Evolutionary conservation across 306 rosid genomes (phyloP).

Genomic region (Quercus aquifolioides): DNA sequence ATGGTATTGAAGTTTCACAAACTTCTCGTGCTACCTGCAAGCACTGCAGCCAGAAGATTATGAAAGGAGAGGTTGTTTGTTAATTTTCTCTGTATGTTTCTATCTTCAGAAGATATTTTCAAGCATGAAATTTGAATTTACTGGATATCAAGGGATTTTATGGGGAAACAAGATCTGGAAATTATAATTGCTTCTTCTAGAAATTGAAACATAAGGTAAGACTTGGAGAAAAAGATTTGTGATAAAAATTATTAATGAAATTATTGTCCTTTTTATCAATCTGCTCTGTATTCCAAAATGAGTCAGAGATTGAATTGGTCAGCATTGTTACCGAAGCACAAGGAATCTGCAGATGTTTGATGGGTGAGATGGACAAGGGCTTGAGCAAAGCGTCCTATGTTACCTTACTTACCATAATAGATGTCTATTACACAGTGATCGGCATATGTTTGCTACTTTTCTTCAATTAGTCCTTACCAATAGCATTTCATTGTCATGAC

Average conservation of each 20-base stretch:
- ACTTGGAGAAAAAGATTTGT: background rate
- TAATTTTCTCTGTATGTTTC: background rate
- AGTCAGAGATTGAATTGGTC: background rate
- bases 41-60: constrained; percentile 65
- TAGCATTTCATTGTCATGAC: background rate
- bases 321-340: background rate
- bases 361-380: background rate
- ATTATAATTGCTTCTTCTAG: background rate
- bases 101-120: constrained; percentile 3
- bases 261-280: background rate
- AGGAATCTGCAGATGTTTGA: background rate
- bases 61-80: constrained; percentile 71
- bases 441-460: background rate
- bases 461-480: background rate
- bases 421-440: background rate
- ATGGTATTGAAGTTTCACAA: constrained; percentile 68
- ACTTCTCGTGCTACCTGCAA: constrained; percentile 85
- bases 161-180: background rate
- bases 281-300: background rate
- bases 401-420: background rate
- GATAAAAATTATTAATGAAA: background rate
- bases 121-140: background rate
- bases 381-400: background rate
- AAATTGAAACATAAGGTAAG: background rate
- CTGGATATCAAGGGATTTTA: background rate